Evolutionary conservation across 2,329 filamentous ascomycete genomes (phyloP), one percentile per base, ranked within the genome.

Genomic region (Ascocoryne sarcoides): DNA sequence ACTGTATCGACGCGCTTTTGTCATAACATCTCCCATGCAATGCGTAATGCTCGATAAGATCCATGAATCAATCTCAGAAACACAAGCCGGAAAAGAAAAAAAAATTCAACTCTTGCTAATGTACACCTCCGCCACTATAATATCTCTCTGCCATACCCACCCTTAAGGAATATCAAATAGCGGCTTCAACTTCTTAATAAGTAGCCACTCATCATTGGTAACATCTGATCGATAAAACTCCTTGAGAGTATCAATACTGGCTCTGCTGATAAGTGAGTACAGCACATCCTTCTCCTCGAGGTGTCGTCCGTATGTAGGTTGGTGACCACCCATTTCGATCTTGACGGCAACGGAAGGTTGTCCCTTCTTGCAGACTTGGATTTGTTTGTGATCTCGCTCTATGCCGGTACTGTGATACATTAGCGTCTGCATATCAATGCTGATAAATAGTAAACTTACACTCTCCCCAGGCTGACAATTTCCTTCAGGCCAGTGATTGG

Each of bases 311-410:
- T 98, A 98, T 44, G 83, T 77, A 12, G 92, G 93, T 69, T 98
- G 92, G 61, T 90, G 86, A 43, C 81, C 68, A 39, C 88, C 90
- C 76, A 81, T 82, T 68, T 98, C 93, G 56, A 98, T 93, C 73
- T 98, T 98, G 69, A 98, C 73, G 15, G 92, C 92, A 8, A 98
- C 93, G 1, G 88, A 93, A n/a, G 93, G 92, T 60, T 94, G 85
- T 38, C 90, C 90, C 68, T 88, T 90, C 66, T 98, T 98, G 70
- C 87, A 94, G 43, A 95, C 73, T 8, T 73, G 76, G 51, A 98
- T 82, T 49, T 92, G 79, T 70, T 98, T 98, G 75, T 98, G 92
- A 53, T 98, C 93, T 60, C 93, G 82, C 65, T 98, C 90, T 59
- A 98, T 98, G 2, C 84, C 89, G 41, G 85, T 85, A n/a, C 89